Conservation (phyloP, 208 protist genomes). For the Leishmania guyanensis region DNA sequence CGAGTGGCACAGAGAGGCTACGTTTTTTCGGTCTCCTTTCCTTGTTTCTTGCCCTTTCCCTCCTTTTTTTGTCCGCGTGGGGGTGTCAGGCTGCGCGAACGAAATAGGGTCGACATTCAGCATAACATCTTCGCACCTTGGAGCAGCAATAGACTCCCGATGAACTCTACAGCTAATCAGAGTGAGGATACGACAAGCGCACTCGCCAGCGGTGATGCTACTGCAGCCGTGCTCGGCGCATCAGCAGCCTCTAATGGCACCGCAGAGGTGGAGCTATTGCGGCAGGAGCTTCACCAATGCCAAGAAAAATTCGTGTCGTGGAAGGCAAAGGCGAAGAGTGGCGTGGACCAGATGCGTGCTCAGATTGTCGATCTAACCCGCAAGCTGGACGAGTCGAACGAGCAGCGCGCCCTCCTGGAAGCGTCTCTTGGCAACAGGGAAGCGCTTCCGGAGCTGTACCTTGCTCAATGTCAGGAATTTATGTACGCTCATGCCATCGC, state of each 20-base stretch:
- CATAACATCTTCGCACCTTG: not conserved
- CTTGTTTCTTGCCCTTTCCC: not conserved
- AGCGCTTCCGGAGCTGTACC: not conserved
- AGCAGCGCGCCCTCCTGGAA: constrained; percentile 1
- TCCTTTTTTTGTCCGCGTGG: not conserved
- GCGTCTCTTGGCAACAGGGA: not conserved
- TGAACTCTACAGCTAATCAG: not conserved
- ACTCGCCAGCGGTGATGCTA: not conserved
- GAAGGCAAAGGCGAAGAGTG: constrained; percentile 77
- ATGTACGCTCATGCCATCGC: constrained; percentile 10
- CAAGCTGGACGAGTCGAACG: constrained; percentile 32
- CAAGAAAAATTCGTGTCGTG: constrained; percentile 67
- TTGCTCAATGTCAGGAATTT: constrained; percentile 6
- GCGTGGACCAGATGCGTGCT: constrained; percentile 72
- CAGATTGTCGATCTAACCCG: constrained; percentile 59
- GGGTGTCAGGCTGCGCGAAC: not conserved
- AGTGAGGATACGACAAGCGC: not conserved
- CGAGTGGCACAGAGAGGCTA: not conserved
- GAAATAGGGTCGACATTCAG: not conserved
- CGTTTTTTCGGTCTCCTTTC: not conserved
- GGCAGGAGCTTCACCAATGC: constrained; percentile 52
- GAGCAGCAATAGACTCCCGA: not conserved
- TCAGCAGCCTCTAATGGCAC: too few relatives aligned
- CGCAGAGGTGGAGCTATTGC: constrained; percentile 31
- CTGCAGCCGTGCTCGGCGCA: not conserved